These are phyloP conservation scores for Citrullus amarus DNA, from an alignment of 306 rosid species.

Conservation along the genomic window DNA sequence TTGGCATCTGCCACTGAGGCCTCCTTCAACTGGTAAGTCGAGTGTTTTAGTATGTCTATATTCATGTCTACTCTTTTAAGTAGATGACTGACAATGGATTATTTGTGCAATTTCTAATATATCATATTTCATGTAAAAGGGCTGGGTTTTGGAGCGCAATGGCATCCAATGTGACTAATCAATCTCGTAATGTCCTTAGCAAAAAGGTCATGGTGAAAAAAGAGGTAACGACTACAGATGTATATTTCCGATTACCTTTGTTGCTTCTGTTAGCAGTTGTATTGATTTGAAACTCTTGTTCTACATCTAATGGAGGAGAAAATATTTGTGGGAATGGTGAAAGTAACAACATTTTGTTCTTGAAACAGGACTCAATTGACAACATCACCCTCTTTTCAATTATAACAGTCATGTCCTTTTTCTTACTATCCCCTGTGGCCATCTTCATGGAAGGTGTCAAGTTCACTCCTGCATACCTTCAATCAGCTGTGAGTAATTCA, in stretches of 20 bases:
- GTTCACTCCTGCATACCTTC: slow-evolving; percentile 63
- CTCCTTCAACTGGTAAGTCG: slow-evolving; percentile 78
- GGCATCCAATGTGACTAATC: slow-evolving; percentile 95
- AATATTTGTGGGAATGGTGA: background rate
- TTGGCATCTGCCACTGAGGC: slow-evolving; percentile 80
- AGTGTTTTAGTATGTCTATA: background rate
- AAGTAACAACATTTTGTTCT: slow-evolving; percentile 1
- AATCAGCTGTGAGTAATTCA: slow-evolving; percentile 60
- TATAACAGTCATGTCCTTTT: slow-evolving; percentile 83
- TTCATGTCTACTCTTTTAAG: background rate
- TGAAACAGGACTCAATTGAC: slow-evolving; percentile 66
- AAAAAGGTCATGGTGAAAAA: slow-evolving; percentile 82
- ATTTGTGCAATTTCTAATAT: slow-evolving; percentile 1
- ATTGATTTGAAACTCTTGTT: background rate
- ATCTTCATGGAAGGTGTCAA: slow-evolving; percentile 72
- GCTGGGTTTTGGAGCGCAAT: slow-evolving; percentile 94
- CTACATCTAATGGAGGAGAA: background rate
- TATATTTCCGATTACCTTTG: slow-evolving; percentile 4
- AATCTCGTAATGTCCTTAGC: slow-evolving; percentile 96
- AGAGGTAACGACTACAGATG: slow-evolving; percentile 29
- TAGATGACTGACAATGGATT: background rate
- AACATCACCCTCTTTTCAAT: slow-evolving; percentile 92
- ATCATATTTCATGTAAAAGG: slow-evolving; percentile 32
- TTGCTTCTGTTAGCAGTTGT: background rate
- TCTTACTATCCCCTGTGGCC: slow-evolving; percentile 58